A percentile compares a stretch with the other conserved stretches of the same genome.
Evolutionary conservation across 257 asterid genomes (phyloP).

Genomic region (Scutellaria barbata): DNA sequence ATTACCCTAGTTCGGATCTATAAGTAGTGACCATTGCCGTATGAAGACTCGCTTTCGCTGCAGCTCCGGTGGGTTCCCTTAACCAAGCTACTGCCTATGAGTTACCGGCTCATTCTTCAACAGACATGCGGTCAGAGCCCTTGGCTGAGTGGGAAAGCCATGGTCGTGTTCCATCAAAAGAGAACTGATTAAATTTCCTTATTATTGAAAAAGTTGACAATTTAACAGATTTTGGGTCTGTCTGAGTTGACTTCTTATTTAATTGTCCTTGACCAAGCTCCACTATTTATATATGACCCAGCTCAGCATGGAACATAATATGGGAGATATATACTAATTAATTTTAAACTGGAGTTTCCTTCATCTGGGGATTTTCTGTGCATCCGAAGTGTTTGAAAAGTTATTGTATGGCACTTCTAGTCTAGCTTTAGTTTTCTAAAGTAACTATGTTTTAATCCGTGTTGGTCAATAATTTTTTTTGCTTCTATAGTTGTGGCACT

Average conservation of each 20-base stretch:
- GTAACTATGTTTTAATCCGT: not conserved
- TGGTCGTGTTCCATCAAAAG: too few species aligned
- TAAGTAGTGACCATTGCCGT: too few species aligned
- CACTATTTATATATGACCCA: constrained; percentile 6
- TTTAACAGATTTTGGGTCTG: not conserved
- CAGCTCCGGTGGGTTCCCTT: too few species aligned
- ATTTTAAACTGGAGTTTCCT: constrained; percentile 11
- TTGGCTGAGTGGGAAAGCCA: too few species aligned
- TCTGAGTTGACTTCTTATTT: constrained; percentile 1
- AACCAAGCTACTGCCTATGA: too few species aligned
- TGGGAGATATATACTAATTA: not conserved
- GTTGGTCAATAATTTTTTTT: constrained; percentile 14
- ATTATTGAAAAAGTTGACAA: constrained; percentile 11
- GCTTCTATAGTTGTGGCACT: constrained; percentile 10
- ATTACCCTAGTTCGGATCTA: too few species aligned
- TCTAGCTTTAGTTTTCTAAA: constrained; percentile 15
- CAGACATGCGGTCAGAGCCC: too few species aligned
- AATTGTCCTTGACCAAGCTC: constrained; percentile 9
- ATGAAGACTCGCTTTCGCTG: too few species aligned
- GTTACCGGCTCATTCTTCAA: too few species aligned
- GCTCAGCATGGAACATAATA: constrained; percentile 20
- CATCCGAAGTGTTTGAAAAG: not conserved
- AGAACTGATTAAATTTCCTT: not conserved
- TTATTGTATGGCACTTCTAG: constrained; percentile 14
- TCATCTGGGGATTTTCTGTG: constrained; percentile 10